These are phyloP conservation scores for Ophiostoma australiae DNA, from an alignment of 2,329 filamentous ascomycete genomes.

Conservation along the genomic window DNA sequence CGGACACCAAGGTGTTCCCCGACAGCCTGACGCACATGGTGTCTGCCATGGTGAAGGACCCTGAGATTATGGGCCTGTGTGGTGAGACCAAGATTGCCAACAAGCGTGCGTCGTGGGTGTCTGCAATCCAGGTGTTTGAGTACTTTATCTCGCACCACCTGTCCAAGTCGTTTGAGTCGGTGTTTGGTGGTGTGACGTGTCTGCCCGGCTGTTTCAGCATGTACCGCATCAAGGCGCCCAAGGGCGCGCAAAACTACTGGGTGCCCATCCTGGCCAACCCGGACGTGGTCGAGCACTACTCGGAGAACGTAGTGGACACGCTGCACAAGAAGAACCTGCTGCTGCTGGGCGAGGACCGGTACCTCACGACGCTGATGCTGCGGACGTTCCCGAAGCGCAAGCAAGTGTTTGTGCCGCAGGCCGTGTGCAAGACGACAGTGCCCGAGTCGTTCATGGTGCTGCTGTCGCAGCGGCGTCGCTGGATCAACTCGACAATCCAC, in stretches of 20 bases:
- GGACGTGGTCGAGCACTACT: slow-evolving; percentile 98
- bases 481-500: slow-evolving; percentile 99
- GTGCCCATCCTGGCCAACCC: slow-evolving; percentile 97
- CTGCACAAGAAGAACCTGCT: slow-evolving; percentile 96
- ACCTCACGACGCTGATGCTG: slow-evolving; percentile 94
- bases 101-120: slow-evolving; percentile 90
- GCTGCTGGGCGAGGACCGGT: slow-evolving; percentile 87
- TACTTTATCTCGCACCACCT: slow-evolving; percentile 99
- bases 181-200: slow-evolving; percentile 98
- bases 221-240: slow-evolving; percentile 99
- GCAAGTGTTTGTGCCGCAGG: slow-evolving; percentile 96
- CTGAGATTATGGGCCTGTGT: slow-evolving; percentile 97
- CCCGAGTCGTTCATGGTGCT: slow-evolving; percentile 89
- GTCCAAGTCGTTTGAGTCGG: slow-evolving; percentile 94
- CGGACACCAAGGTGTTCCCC: slow-evolving; percentile 98
- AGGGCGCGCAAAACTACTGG: slow-evolving; percentile 98
- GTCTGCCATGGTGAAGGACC: slow-evolving; percentile 97
- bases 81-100: slow-evolving; percentile 99
- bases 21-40: slow-evolving; percentile 98
- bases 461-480: slow-evolving; percentile 88
- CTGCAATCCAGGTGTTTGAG: slow-evolving; percentile 98
- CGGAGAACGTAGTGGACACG: slow-evolving; percentile 97
- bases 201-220: slow-evolving; percentile 99
- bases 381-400: slow-evolving; percentile 98
- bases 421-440: slow-evolving; percentile 97